A percentile compares a stretch with the other conserved stretches of the same genome.
Conservation (phyloP, 169 alveolate species). For the Ichthyophthirius multifiliis region DNA sequence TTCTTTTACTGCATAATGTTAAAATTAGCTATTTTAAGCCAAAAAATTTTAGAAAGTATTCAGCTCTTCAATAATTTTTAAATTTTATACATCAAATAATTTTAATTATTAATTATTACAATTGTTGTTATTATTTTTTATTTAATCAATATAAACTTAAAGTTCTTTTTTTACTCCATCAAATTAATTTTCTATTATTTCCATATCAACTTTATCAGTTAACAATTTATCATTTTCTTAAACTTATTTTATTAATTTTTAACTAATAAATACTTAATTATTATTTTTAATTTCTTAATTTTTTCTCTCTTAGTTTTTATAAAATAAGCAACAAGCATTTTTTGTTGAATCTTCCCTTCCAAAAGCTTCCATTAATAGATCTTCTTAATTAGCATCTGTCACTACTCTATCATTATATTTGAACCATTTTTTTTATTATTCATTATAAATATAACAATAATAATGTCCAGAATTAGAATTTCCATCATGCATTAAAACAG, state of each 20-base stretch:
- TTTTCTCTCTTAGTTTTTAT: slow-evolving; percentile 3
- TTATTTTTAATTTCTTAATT: not conserved
- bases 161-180: not conserved
- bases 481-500: slow-evolving; percentile 36
- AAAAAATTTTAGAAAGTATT: no score
- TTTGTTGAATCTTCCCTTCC: not conserved
- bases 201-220: not conserved
- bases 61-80: no score
- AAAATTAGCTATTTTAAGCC: no score
- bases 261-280: not conserved
- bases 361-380: not conserved
- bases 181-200: not conserved
- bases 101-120: no score
- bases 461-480: slow-evolving; percentile 24
- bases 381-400: slow-evolving; percentile 1
- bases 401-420: slow-evolving; percentile 34
- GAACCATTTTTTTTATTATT: slow-evolving; percentile 7
- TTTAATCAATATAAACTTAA: not conserved
- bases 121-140: no score
- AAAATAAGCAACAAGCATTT: slow-evolving; percentile 14
- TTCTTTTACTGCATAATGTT: no score
- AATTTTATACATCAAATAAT: no score
- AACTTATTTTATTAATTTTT: not conserved
- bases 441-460: slow-evolving; percentile 28
- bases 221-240: not conserved